Evolutionary conservation across 2,329 filamentous ascomycete species (phyloP).

Genomic region (Thelonectria discophora): DNA sequence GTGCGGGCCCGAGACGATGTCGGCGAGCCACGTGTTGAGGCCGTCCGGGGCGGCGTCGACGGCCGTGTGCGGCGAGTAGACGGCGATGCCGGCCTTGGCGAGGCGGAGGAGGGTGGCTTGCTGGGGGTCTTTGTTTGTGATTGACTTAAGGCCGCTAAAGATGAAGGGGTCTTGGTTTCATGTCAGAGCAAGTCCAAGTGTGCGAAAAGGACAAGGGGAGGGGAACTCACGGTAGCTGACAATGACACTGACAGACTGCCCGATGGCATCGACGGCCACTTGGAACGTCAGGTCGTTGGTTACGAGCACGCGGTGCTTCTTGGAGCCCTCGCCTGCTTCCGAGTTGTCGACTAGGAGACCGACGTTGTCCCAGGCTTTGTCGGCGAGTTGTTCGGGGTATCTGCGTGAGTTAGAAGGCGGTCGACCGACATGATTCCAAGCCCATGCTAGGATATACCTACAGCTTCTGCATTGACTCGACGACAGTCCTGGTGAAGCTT

Average conservation of each 20-base stretch:
- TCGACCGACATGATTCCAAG: too few relatives aligned
- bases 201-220: not conserved
- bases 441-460: too few relatives aligned
- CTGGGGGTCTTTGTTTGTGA: slow-evolving; percentile 86
- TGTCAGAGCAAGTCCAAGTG: slow-evolving; percentile 15
- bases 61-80: slow-evolving; percentile 96
- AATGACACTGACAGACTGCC: slow-evolving; percentile 77
- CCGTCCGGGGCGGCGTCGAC: slow-evolving; percentile 87
- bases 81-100: slow-evolving; percentile 86
- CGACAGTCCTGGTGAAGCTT: slow-evolving; percentile 67
- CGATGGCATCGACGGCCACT: slow-evolving; percentile 90
- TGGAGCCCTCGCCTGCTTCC: slow-evolving; percentile 42
- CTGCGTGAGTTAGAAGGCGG: slow-evolving; percentile 58
- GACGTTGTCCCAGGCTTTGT: slow-evolving; percentile 96
- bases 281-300: slow-evolving; percentile 91
- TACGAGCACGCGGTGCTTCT: slow-evolving; percentile 57
- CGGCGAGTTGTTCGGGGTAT: slow-evolving; percentile 89
- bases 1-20: slow-evolving; percentile 73
- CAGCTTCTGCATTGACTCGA: slow-evolving; percentile 82
- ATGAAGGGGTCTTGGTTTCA: slow-evolving; percentile 83
- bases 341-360: slow-evolving; percentile 72
- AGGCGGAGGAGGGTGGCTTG: slow-evolving; percentile 85
- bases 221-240: slow-evolving; percentile 79
- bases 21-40: slow-evolving; percentile 93
- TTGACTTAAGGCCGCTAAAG: slow-evolving; percentile 88